Percentiles rank a stretch among this genome's conserved stretches.
Conservation (phyloP, 208 protist species). For the Leishmania lainsoni region DNA sequence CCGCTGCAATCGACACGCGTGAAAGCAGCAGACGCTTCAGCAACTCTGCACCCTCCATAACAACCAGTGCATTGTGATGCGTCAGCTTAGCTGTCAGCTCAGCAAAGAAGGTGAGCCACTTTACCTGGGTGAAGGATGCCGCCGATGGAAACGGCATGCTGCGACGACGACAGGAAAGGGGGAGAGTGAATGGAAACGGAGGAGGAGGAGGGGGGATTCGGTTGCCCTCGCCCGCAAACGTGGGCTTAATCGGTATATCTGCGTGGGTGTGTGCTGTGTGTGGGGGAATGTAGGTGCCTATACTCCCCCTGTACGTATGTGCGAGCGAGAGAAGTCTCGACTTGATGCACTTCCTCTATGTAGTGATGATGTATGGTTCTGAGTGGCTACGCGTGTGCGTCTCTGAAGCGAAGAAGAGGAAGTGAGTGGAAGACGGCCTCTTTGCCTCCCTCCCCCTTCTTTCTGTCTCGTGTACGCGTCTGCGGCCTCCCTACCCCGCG, state of each 20-base stretch:
- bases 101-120: slow-evolving; percentile 88
- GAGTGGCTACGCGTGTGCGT: slow-evolving; percentile 6
- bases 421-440: slow-evolving; percentile 5
- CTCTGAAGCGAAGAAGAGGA: not conserved
- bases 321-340: not conserved
- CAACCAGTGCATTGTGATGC: slow-evolving; percentile 79
- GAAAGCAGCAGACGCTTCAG: slow-evolving; percentile 74
- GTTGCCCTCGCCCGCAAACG: not conserved
- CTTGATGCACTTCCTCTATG: not conserved
- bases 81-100: slow-evolving; percentile 85
- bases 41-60: slow-evolving; percentile 78
- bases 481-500: not conserved
- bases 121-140: slow-evolving; percentile 62
- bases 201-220: not conserved
- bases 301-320: not conserved
- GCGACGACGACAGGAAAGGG: not conserved
- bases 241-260: not conserved
- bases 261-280: not conserved
- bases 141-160: slow-evolving; percentile 61
- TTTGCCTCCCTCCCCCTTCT: not conserved
- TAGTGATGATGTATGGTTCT: not conserved
- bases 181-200: not conserved
- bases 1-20: slow-evolving; percentile 67
- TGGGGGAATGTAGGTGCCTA: not conserved
- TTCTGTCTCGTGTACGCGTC: not conserved